These are phyloP conservation scores for Teratosphaeriaceae sp. DNA, from an alignment of 2,329 filamentous ascomycete species.

Conservation along the genomic window DNA sequence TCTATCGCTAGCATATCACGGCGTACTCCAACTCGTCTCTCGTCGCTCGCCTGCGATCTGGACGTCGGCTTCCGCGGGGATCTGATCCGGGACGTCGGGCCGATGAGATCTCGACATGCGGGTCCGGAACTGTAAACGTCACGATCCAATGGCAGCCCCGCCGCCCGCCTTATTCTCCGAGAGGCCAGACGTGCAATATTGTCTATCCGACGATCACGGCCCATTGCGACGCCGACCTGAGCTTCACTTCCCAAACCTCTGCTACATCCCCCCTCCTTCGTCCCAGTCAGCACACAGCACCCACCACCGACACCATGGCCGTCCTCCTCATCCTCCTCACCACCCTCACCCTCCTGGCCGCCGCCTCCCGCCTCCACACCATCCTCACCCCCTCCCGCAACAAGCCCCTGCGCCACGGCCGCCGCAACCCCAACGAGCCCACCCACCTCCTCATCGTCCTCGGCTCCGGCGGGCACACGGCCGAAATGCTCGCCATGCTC, in stretches of 20 bases:
- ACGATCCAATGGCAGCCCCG: neutral
- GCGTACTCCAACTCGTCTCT: no score
- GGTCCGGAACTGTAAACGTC: neutral
- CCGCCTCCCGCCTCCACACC: slow-evolving; percentile 33
- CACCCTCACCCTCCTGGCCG: slow-evolving; percentile 27
- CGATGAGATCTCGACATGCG: neutral
- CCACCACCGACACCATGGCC: slow-evolving; percentile 1
- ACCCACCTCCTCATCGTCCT: slow-evolving; percentile 72
- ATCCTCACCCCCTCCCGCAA: slow-evolving; percentile 31
- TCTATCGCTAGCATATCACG: no score
- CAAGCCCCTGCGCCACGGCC: slow-evolving; percentile 23
- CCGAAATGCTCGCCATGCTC: slow-evolving; percentile 88
- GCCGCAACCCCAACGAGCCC: slow-evolving; percentile 24
- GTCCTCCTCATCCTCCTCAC: slow-evolving; percentile 24
- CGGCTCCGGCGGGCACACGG: slow-evolving; percentile 88
- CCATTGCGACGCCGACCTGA: no score
- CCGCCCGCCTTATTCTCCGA: neutral
- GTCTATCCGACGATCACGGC: neutral
- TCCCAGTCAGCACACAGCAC: neutral
- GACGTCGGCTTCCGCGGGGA: no score
- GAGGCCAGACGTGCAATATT: neutral
- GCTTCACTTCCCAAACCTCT: no score
- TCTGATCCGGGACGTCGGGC: no score
- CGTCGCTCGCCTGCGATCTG: no score
- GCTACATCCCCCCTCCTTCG: neutral